Base-by-base conservation (phyloP, 2,329 filamentous ascomycete species). In the Diaporthe helianthi region DNA sequence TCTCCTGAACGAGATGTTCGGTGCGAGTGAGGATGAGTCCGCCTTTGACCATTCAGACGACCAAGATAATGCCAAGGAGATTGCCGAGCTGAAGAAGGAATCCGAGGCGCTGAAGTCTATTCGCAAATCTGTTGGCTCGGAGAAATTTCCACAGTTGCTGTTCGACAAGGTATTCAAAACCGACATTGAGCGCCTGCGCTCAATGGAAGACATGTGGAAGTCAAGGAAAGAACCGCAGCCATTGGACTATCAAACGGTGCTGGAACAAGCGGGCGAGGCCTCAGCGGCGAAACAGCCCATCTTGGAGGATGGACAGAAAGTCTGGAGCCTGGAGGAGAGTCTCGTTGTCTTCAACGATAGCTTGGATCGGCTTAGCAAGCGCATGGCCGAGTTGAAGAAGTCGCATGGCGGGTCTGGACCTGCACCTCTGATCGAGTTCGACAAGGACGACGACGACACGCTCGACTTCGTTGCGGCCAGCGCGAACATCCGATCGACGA, bases 121-220 rank as follows among this genome's bases (percentile, higher is more conserved):
- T 66, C 89, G 93, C 71, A 86, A 91, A 71, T 89, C 93, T 0
- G 92, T 97, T 78, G 94, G 93, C 38, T 94, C 90, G 0, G 83
- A 88, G 1, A 86, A 92, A 6, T 98, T 98, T 75, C 84, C 92
- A 1, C 85, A 89, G 72, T 87, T 92, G 76, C 88, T 99, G 0
- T 98, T 98, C 76, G 88, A 97, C 76, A 99, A 98, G 78, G 94
- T 98, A 3, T 99, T 96, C 80, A 88, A 90, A 71, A 85, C 92
- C 61, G 96, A 99, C 76, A 92, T 99, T 67, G 85, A 91, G 72
- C 89, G 96, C 19, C 79, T 99, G 68, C 87, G 90, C 49, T 92
- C 91, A 17, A 97, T 98, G 88, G 91, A 96, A 76, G 95, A 97
- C 72, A 97, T 98, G 93, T 99, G 96, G 96, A 97, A 94, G 80